phyloP scores from a whole-genome alignment of 106 monocot genomes.

The Triglochin maritima region DNA sequence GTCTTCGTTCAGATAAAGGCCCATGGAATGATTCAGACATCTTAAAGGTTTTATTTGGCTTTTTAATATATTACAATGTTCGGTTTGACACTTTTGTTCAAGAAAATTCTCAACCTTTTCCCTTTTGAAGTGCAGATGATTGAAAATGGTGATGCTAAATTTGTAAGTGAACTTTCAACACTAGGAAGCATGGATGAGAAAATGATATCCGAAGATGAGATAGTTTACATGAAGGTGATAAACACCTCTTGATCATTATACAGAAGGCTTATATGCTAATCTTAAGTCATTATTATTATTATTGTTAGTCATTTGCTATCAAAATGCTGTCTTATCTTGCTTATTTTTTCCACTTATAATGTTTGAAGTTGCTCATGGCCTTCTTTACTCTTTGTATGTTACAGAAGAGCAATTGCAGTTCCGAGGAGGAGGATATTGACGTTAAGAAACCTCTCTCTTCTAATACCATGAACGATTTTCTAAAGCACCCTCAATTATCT shows the following conservation, averaged over 20 bases:
- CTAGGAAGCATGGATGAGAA: slow-evolving; percentile 46
- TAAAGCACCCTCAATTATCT: slow-evolving; percentile 5
- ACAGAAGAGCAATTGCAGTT: background rate
- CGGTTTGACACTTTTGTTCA: background rate
- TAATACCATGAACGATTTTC: background rate
- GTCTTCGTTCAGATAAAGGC: slow-evolving; percentile 80
- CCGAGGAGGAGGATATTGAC: background rate
- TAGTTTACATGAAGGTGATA: slow-evolving; percentile 36
- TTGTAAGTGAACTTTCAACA: slow-evolving; percentile 8
- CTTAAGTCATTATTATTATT: background rate
- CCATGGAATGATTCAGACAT: slow-evolving; percentile 91
- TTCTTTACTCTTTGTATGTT: background rate
- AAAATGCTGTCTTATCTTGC: background rate
- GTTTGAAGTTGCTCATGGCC: too few relatives aligned
- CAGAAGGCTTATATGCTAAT: too few relatives aligned
- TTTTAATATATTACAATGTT: background rate
- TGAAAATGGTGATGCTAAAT: slow-evolving; percentile 47
- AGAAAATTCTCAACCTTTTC: background rate
- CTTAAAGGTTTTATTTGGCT: slow-evolving; percentile 31
- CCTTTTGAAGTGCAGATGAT: slow-evolving; percentile 42
- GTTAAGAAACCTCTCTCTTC: background rate
- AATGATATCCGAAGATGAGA: slow-evolving; percentile 69
- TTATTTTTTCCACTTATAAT: too few relatives aligned
- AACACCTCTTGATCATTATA: background rate
- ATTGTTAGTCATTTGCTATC: background rate